Base-by-base conservation (phyloP, 192 early-diverging fungal genomes). In the Entomortierella beljakovae region DNA sequence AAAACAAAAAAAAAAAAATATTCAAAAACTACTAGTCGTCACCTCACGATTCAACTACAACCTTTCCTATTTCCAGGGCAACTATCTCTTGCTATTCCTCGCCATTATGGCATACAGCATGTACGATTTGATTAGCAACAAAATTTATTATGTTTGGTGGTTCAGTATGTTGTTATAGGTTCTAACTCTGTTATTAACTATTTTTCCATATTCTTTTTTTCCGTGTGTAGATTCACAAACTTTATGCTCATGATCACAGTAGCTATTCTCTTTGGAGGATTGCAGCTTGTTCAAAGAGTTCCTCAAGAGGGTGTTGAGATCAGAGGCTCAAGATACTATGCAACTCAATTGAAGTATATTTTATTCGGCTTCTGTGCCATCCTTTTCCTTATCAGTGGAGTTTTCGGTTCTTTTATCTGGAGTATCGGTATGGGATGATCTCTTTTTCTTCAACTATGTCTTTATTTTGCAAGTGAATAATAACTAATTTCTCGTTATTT, bases 371-470 rank as follows among this genome's bases (percentile, higher is more conserved):
- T 81, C 37, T 83, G 86, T 6, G 70, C 89, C 52, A 35, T 83
- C 35, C 69, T 90, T 20, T 82, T 90, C 50, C 81, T 83, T 54
- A 72, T 90, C 60, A 87, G 85, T 31, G 82, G 81, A 15, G 74
- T 85, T 20, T 77, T 84, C 2, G 84, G 85, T 11, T 84, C 83
- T 25, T 74, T 90, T 40, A 89, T 90, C 50, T 90, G 89, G 89
- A 83, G 88, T 58, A 68, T 87, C 64, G 85, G 85, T 85, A 85
- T 64, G 82, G 73, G 37, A 28, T 11, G 10, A 20, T 35, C 5
- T 46, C 28, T 49, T 46, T 71, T 51, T 22, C 38, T 31, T 34
- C 42, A 20, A 6, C 20, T n/a, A n/a, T n/a, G n/a, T n/a, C n/a
- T n/a, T n/a, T n/a, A n/a, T n/a, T n/a, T n/a, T n/a, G n/a, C n/a